Evolutionary conservation across 768 basidiomycete genomes (phyloP).

Genomic region (Boletus pseudo-olivaceus): DNA sequence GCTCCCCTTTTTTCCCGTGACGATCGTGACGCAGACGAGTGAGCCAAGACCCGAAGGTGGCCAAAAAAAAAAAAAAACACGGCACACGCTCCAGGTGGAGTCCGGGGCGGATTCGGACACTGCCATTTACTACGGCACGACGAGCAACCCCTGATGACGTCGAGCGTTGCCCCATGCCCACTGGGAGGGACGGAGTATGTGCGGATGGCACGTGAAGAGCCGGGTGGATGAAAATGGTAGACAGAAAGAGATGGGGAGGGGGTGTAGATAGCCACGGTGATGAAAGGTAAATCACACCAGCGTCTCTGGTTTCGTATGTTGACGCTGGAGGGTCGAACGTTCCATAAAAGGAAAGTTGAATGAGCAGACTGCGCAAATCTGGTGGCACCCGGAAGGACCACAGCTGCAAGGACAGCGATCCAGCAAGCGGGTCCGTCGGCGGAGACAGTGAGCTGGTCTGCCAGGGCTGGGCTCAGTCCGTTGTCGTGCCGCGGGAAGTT

Average conservation of each 20-base stretch:
- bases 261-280: neutral
- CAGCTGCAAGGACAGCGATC: constrained; percentile 15
- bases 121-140: neutral
- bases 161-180: constrained; percentile 8
- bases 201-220: neutral
- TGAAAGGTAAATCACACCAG: constrained; percentile 24
- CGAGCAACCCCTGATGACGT: constrained; percentile 17
- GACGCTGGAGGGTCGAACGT: constrained; percentile 22
- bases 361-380: neutral
- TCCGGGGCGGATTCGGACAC: constrained; percentile 6
- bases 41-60: constrained; percentile 4
- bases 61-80: too few relatives aligned
- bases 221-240: constrained; percentile 10
- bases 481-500: constrained; percentile 33
- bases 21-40: too few relatives aligned
- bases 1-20: too few relatives aligned
- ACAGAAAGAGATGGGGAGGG: neutral
- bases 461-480: too few relatives aligned
- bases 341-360: constrained; percentile 30
- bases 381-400: constrained; percentile 15
- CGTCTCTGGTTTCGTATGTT: too few relatives aligned
- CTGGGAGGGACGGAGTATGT: neutral
- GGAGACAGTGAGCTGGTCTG: constrained; percentile 17
- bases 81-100: neutral
- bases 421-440: constrained; percentile 29